phyloP scores from a whole-genome alignment of 2,329 filamentous ascomycete genomes.

The Hymenoscyphus fraxineus region DNA sequence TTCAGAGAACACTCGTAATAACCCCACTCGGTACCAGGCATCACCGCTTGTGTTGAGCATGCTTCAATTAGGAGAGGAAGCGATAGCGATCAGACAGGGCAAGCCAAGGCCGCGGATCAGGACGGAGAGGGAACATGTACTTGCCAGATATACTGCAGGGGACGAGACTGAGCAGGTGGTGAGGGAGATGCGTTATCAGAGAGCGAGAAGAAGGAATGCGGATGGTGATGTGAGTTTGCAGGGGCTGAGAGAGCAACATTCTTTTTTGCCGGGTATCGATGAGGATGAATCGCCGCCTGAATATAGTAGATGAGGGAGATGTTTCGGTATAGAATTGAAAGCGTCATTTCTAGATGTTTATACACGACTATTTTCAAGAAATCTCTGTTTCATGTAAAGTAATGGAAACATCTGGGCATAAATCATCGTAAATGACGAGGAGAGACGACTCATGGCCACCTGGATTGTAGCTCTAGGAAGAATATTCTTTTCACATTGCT shows the following conservation, averaged over 20 bases:
- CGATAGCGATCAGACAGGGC: background rate
- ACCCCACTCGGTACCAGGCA: background rate
- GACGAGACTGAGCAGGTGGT: background rate
- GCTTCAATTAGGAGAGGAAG: background rate
- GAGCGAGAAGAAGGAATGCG: background rate
- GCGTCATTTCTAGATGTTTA: too few relatives aligned
- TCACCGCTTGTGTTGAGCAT: background rate
- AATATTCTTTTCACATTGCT: too few relatives aligned
- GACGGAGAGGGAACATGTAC: background rate
- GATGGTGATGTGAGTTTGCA: background rate
- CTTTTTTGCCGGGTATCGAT: background rate
- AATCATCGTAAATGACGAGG: too few relatives aligned
- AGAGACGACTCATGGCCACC: too few relatives aligned
- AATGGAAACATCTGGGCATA: too few relatives aligned
- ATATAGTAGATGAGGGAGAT: background rate
- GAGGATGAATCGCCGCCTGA: background rate
- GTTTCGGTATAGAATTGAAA: too few relatives aligned
- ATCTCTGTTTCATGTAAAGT: too few relatives aligned
- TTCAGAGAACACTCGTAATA: background rate
- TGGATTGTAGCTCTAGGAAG: too few relatives aligned
- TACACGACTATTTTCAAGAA: too few relatives aligned
- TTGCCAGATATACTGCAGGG: background rate
- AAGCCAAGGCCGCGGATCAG: background rate
- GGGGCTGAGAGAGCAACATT: background rate
- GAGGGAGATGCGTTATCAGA: background rate